Conservation (phyloP, 176 grass and related monocot genomes). For the Elymus sibiricus region DNA sequence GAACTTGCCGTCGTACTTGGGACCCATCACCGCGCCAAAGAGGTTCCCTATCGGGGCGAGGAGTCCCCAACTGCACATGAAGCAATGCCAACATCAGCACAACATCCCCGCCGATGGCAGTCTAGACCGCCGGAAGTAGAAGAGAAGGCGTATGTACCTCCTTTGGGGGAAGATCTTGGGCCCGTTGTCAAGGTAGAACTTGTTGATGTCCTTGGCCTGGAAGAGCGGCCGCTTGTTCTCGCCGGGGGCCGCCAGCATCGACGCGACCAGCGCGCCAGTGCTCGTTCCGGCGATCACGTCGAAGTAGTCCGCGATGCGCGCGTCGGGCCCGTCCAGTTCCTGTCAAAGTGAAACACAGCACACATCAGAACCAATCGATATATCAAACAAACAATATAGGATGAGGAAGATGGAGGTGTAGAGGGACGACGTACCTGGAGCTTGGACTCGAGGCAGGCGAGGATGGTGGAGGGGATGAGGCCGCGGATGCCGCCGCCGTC, state of each 20-base stretch:
- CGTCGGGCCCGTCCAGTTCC: conserved; percentile 60
- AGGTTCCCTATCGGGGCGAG: no score
- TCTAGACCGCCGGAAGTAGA: no score
- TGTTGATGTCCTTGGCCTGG: conserved; percentile 37
- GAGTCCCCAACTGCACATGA: no score
- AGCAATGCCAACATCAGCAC: no score
- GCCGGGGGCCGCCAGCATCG: conserved; percentile 55
- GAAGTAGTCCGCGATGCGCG: conserved; percentile 59
- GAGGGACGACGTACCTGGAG: no score
- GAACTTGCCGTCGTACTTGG: no score
- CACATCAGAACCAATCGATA: no score
- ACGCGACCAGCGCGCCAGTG: conserved; percentile 50
- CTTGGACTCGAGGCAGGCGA: not conserved
- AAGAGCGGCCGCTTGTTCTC: conserved; percentile 51
- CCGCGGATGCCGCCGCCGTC: no score
- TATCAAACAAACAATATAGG: no score
- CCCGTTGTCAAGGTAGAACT: conserved; percentile 59
- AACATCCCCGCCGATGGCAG: no score
- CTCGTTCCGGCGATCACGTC: conserved; percentile 76
- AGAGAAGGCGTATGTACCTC: not conserved
- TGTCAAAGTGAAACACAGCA: not conserved
- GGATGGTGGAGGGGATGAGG: not conserved
- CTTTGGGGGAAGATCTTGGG: conserved; percentile 57
- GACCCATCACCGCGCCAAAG: no score
- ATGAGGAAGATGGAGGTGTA: no score